Evolutionary conservation across 1,139 yeast species (phyloP).

Genomic region (Kodamaea arcana): DNA sequence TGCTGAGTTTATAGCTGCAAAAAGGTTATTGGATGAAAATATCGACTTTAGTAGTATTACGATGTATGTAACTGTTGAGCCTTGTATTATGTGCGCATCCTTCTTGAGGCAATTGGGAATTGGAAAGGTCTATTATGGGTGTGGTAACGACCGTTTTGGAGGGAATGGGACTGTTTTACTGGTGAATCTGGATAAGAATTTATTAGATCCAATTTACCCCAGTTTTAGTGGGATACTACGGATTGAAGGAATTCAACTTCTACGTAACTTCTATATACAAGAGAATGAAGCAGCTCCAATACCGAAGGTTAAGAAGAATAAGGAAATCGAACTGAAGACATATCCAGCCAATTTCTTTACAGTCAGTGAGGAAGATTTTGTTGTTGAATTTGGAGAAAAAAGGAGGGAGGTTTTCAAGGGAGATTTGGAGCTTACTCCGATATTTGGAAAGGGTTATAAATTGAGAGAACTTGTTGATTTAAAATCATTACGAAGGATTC

Average conservation of each 20-base stretch:
- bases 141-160: constrained; percentile 93
- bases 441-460: constrained; percentile 21
- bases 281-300: constrained; percentile 84
- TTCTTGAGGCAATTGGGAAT: constrained; percentile 80
- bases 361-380: constrained; percentile 43
- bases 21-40: constrained; percentile 8
- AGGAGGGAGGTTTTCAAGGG: constrained; percentile 14
- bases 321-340: constrained; percentile 63
- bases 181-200: constrained; percentile 49
- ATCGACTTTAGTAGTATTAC: constrained; percentile 56
- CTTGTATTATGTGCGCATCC: constrained; percentile 97
- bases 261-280: constrained; percentile 77
- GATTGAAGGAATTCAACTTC: constrained; percentile 75
- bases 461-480: constrained; percentile 19
- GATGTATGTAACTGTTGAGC: constrained; percentile 93
- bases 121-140: constrained; percentile 75
- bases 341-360: constrained; percentile 49
- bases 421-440: constrained; percentile 30
- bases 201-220: constrained; percentile 37
- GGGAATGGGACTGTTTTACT: constrained; percentile 87
- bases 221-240: constrained; percentile 77
- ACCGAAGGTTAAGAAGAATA: constrained; percentile 70
- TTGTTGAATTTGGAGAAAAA: constrained; percentile 45
- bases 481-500: constrained; percentile 18
- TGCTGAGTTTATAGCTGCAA: constrained; percentile 77